Evolutionary conservation across 2,329 filamentous ascomycete genomes (phyloP).

Genomic region (Colletotrichum musae): DNA sequence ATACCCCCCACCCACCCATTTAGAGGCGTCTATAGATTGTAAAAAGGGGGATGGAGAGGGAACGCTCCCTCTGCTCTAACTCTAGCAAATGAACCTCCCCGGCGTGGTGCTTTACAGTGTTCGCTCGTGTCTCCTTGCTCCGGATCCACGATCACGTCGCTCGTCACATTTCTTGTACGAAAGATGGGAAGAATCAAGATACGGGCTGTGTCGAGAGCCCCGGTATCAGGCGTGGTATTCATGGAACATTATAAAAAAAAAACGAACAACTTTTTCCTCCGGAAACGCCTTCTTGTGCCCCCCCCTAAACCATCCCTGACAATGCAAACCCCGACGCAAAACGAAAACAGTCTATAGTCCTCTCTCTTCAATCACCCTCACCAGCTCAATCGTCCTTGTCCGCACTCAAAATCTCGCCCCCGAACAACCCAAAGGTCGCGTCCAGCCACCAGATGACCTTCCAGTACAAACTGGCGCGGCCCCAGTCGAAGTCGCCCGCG

Average conservation of each 20-base stretch:
- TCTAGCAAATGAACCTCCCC: too few species aligned
- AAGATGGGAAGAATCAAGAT: too few species aligned
- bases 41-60: too few species aligned
- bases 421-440: slow-evolving; percentile 70
- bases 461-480: slow-evolving; percentile 77
- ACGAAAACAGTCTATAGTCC: neutral
- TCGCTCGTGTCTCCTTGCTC: too few species aligned
- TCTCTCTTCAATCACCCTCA: too few species aligned
- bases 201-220: too few species aligned
- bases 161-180: too few species aligned
- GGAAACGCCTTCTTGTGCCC: slow-evolving; percentile 12
- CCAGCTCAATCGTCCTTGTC: slow-evolving; percentile 69
- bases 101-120: too few species aligned
- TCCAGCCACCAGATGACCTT: slow-evolving; percentile 76
- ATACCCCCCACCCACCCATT: slow-evolving; percentile 32
- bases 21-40: slow-evolving; percentile 32
- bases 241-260: neutral
- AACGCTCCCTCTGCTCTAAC: too few species aligned
- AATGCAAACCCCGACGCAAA: neutral
- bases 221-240: slow-evolving; percentile 22
- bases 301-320: too few species aligned
- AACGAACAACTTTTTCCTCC: slow-evolving; percentile 11
- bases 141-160: too few species aligned
- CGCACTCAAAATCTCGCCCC: slow-evolving; percentile 68
- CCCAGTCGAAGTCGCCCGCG: slow-evolving; percentile 83